Percentiles rank a stretch among this genome's conserved stretches.
Evolutionary conservation across 1,284 basidiomycete species (phyloP).

Genomic region (Cutaneotrichosporon mucoides): DNA sequence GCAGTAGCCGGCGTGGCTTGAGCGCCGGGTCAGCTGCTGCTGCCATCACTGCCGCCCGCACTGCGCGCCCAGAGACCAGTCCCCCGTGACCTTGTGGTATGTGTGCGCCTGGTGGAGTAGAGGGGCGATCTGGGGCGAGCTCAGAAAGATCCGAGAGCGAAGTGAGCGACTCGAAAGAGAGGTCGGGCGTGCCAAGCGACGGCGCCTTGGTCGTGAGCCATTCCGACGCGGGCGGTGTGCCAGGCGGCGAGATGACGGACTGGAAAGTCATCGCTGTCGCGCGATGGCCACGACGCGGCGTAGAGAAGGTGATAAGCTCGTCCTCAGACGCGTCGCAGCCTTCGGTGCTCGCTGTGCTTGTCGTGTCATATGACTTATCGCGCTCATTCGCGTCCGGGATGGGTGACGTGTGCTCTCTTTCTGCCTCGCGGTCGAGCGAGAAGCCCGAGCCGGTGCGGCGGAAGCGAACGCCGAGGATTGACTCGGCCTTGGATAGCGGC

Average conservation of each 20-base stretch:
- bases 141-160: not conserved
- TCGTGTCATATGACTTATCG: not conserved
- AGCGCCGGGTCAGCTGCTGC: not conserved
- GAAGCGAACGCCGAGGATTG: not conserved
- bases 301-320: constrained; percentile 6
- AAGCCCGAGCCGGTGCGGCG: not conserved
- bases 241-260: not conserved
- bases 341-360: not conserved
- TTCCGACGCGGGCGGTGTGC: not conserved
- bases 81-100: not conserved
- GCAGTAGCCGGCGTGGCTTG: not conserved
- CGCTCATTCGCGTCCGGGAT: not conserved
- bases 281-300: constrained; percentile 1
- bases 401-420: not conserved
- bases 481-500: not conserved
- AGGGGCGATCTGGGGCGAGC: not conserved
- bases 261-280: constrained; percentile 1
- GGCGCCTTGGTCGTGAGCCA: not conserved
- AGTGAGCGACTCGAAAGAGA: not conserved
- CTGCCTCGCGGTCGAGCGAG: not conserved
- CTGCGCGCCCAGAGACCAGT: not conserved
- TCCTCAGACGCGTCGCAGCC: constrained; percentile 2
- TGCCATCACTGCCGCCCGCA: not conserved
- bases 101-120: not conserved
- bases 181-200: not conserved